Conservation (phyloP, 2,329 filamentous ascomycete genomes). For the Microcyclosporella mali region DNA sequence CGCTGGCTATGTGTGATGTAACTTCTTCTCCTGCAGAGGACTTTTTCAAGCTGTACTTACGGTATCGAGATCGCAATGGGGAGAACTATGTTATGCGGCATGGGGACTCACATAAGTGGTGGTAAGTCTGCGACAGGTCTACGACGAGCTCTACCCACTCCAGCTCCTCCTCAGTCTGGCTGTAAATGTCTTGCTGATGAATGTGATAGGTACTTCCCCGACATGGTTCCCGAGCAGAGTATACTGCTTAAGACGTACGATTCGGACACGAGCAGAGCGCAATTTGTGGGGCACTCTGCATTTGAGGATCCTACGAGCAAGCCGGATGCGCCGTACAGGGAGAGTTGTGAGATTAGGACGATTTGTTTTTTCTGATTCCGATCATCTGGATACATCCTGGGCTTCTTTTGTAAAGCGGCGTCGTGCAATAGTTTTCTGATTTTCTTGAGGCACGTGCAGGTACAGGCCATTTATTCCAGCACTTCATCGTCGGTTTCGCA, state of each 20-base stretch:
- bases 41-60: constrained; percentile 38
- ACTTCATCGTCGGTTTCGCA: no score
- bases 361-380: constrained; percentile 37
- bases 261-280: constrained; percentile 28
- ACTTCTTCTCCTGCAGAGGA: constrained; percentile 31
- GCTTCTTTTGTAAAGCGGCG: no score
- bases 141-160: no score
- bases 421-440: no score
- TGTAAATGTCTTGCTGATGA: no score
- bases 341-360: constrained; percentile 38
- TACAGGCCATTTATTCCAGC: no score
- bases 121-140: constrained; percentile 2
- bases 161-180: no score
- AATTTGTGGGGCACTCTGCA: constrained; percentile 36
- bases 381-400: no score
- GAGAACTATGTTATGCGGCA: constrained; percentile 39
- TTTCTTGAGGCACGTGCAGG: no score
- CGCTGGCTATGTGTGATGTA: constrained; percentile 39
- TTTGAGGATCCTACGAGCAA: constrained; percentile 34
- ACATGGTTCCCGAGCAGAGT: constrained; percentile 34
- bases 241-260: constrained; percentile 39
- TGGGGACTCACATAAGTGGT: constrained; percentile 34
- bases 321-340: constrained; percentile 30
- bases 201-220: constrained; percentile 31
- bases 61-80: constrained; percentile 35